Percentiles rank a stretch among this genome's conserved stretches.
Conservation (phyloP, 257 asterid genomes). For the Jacaranda mimosifolia region DNA sequence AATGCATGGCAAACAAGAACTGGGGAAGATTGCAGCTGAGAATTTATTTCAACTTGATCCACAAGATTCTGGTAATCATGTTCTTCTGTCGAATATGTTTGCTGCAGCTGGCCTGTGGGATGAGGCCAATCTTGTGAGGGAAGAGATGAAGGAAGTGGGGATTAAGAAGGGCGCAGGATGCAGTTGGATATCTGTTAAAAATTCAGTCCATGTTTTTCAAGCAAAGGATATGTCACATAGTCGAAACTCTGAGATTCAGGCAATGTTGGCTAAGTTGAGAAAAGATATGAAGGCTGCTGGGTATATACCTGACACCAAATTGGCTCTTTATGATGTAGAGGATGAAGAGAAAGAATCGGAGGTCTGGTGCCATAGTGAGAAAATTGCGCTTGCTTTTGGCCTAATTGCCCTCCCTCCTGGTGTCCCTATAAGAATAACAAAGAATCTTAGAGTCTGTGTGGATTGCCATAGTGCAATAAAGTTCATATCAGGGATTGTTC, state of each 20-base stretch:
- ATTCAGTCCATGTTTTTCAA: conserved; percentile 71
- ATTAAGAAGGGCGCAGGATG: conserved; percentile 81
- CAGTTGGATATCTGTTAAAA: conserved; percentile 86
- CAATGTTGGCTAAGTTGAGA: conserved; percentile 64
- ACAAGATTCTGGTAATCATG: conserved; percentile 83
- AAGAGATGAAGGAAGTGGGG: conserved; percentile 82
- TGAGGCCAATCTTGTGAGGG: conserved; percentile 76
- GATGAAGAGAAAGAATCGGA: conserved; percentile 92
- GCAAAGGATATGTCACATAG: conserved; percentile 77
- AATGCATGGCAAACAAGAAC: conserved; percentile 67
- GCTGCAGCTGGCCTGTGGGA: conserved; percentile 87
- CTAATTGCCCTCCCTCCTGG: conserved; percentile 75
- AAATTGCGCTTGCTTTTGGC: conserved; percentile 89
- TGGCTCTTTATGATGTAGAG: conserved; percentile 79
- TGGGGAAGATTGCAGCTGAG: conserved; percentile 83
- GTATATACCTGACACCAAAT: conserved; percentile 65
- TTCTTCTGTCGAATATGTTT: conserved; percentile 78
- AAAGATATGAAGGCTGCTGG: conserved; percentile 79
- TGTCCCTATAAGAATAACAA: conserved; percentile 79
- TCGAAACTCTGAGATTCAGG: conserved; percentile 71
- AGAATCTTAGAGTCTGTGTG: conserved; percentile 86
- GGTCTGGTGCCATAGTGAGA: conserved; percentile 88
- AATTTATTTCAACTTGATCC: conserved; percentile 86
- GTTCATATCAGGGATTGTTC: conserved; percentile 72
- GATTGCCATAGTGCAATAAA: conserved; percentile 92